These are phyloP conservation scores for Saccharomyces hybrid DNA, from an alignment of 1,139 yeast species.

Conservation along the genomic window DNA sequence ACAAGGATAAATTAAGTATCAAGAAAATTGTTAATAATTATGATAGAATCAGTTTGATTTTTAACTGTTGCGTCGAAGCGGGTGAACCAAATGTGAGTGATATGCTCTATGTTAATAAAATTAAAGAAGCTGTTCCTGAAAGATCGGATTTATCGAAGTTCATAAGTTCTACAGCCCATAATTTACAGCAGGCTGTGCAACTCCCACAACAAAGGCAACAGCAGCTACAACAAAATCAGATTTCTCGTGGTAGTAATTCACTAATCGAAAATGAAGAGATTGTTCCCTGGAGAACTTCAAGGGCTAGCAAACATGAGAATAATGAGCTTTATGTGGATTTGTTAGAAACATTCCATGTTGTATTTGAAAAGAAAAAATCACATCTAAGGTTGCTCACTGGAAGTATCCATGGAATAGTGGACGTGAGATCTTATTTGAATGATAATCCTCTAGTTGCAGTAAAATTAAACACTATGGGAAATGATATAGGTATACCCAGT, in stretches of 20 bases:
- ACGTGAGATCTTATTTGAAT: slow-evolving; percentile 57
- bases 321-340: slow-evolving; percentile 81
- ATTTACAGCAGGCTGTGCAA: slow-evolving; percentile 19
- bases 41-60: slow-evolving; percentile 25
- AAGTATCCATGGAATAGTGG: slow-evolving; percentile 55
- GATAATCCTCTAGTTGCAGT: slow-evolving; percentile 71
- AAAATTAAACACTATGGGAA: slow-evolving; percentile 40
- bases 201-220: slow-evolving; percentile 6
- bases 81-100: slow-evolving; percentile 60
- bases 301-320: slow-evolving; percentile 52
- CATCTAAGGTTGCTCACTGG: slow-evolving; percentile 32
- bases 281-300: slow-evolving; percentile 66
- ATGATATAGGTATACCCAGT: slow-evolving; percentile 42
- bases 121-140: slow-evolving; percentile 65
- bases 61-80: slow-evolving; percentile 52
- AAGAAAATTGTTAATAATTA: slow-evolving; percentile 25
- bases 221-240: slow-evolving; percentile 4
- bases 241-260: neutral
- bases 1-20: slow-evolving; percentile 22
- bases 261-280: slow-evolving; percentile 18
- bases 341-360: slow-evolving; percentile 46
- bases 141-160: slow-evolving; percentile 37
- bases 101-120: slow-evolving; percentile 49
- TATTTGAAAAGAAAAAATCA: slow-evolving; percentile 15
- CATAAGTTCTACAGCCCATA: slow-evolving; percentile 35